Base-by-base conservation (phyloP, 768 basidiomycete genomes). In the Hysterangium stoloniferum region DNA sequence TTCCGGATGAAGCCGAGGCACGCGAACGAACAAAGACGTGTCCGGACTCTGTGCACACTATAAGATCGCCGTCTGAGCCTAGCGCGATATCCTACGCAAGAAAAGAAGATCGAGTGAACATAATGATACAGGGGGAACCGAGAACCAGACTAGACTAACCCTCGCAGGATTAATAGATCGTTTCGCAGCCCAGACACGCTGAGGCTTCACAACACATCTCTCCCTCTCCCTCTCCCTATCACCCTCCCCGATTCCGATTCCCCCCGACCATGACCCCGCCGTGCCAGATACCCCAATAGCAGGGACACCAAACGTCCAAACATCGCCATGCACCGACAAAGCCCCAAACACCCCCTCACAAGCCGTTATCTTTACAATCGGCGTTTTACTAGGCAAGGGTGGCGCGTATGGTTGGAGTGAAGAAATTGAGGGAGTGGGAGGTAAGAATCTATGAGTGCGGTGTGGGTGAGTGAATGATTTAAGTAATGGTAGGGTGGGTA, bases 31-130 rank as follows among this genome's bases (percentile, higher is more conserved):
- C 75, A 61, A 86, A 97, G 28, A 95, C 93, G 58, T 97, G 93
- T 0, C 95, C 95, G 4, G 95, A 94, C 55, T 86, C 81, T 1
- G 95, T 98, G 67, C 90, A 96, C 40, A 98, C 76, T 61, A 96
- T 84, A 60, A 96, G 78, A 13, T 85, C 79, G 4, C 93, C 90
- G 56, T 96, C 92, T 1, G 81, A 71, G 17, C 91, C 90, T 12
- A 97, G 71, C 0, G 91, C 92, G 7, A 95, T 86, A 58, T 98
- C 95, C 82, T 86, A 54, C 29, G n/a, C n/a, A n/a, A n/a, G n/a
- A n/a, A 40, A 24, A 22, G 49, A 17, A 35, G 12, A 20, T 11
- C 20, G 20, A 12, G 22, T 52, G 9, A 34, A 22, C 1, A 29
- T 36, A 29, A 45, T 29, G 4, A 42, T 31, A 31, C 1, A 7